Evolutionary conservation across 352 stramenopile genomes (phyloP).

Genomic region (Phytophthora colocasiae): DNA sequence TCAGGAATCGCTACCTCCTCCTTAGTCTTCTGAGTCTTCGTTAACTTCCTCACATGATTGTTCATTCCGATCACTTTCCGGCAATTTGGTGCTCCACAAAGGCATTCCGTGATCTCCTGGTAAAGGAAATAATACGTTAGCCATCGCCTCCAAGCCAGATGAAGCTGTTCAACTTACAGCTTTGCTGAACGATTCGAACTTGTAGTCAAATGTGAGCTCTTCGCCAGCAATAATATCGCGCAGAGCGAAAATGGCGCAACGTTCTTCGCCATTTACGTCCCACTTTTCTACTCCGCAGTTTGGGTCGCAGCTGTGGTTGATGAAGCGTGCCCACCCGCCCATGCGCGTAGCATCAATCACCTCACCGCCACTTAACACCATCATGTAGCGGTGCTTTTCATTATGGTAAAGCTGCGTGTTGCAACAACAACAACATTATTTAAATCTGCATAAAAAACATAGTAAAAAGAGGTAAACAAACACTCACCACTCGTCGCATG

Average conservation of each 20-base stretch:
- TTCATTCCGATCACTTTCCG: conserved; percentile 81
- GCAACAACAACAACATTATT: not conserved
- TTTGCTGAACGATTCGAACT: conserved; percentile 57
- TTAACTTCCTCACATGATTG: conserved; percentile 53
- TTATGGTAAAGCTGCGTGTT: conserved; percentile 72
- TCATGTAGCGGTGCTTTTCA: conserved; percentile 87
- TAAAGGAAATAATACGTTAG: conserved; percentile 2
- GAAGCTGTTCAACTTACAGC: conserved; percentile 21
- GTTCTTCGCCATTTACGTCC: conserved; percentile 92
- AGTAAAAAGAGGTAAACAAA: not conserved
- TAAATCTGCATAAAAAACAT: not conserved
- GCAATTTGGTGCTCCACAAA: conserved; percentile 69
- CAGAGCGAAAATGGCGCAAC: conserved; percentile 96
- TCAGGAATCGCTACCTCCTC: conserved; percentile 3
- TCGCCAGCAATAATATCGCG: conserved; percentile 89
- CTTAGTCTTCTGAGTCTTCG: conserved; percentile 29
- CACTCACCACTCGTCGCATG: conserved; percentile 70
- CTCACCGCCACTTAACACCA: conserved; percentile 83
- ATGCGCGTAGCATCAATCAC: conserved; percentile 92
- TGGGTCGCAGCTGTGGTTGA: conserved; percentile 96
- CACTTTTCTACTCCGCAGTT: conserved; percentile 96
- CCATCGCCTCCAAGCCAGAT: conserved; percentile 1
- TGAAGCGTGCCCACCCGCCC: conserved; percentile 93
- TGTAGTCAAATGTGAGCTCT: conserved; percentile 97
- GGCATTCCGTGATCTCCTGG: conserved; percentile 78